Conservation (phyloP, 768 basidiomycete genomes). For the Russula emetica region DNA sequence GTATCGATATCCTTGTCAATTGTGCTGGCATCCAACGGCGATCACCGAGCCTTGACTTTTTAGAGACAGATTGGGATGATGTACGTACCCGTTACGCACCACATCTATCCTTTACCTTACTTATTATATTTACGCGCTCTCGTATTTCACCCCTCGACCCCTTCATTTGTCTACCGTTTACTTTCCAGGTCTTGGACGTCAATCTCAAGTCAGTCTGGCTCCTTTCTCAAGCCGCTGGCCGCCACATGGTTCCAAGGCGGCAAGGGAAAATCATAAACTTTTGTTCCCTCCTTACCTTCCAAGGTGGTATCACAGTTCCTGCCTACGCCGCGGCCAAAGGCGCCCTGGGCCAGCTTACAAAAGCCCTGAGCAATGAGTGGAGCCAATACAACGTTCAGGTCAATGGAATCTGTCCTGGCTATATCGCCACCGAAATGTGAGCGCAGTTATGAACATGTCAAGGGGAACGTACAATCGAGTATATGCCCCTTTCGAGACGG, state of each 20-base stretch:
- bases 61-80: slow-evolving; percentile 68
- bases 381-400: slow-evolving; percentile 83
- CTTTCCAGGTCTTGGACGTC: slow-evolving; percentile 67
- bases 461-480: slow-evolving; percentile 14
- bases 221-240: slow-evolving; percentile 79
- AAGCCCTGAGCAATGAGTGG: slow-evolving; percentile 93
- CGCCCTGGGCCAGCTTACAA: slow-evolving; percentile 78
- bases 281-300: slow-evolving; percentile 35
- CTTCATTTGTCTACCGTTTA: slow-evolving; percentile 17
- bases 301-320: slow-evolving; percentile 69
- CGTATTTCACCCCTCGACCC: slow-evolving; percentile 14
- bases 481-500: slow-evolving; percentile 8
- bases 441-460: slow-evolving; percentile 25
- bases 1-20: slow-evolving; percentile 63
- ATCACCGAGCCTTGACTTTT: slow-evolving; percentile 59
- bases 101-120: slow-evolving; percentile 13
- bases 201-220: slow-evolving; percentile 88
- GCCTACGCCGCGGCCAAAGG: slow-evolving; percentile 93
- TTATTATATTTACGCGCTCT: slow-evolving; percentile 13
- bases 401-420: slow-evolving; percentile 84
- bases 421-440: slow-evolving; percentile 86
- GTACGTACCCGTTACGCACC: slow-evolving; percentile 39
- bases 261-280: slow-evolving; percentile 72
- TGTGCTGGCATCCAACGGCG: slow-evolving; percentile 61
- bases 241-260: slow-evolving; percentile 77